Evolutionary conservation across 768 basidiomycete genomes (phyloP), one percentile per base, ranked within the genome.

Genomic region (Hysterangium stoloniferum): DNA sequence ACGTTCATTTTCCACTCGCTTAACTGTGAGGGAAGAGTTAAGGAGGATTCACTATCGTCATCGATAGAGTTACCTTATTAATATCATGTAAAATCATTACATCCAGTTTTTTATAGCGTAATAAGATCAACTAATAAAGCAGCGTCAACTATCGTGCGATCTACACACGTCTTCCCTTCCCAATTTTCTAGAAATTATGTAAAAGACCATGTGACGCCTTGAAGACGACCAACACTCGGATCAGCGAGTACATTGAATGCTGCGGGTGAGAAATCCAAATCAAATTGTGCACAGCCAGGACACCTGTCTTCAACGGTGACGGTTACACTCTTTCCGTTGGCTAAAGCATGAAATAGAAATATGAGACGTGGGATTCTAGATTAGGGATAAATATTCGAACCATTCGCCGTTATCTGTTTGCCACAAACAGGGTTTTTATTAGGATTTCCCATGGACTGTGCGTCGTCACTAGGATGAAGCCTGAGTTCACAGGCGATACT

Each of bases 141-240:
- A n/a, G n/a, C n/a, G n/a, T n/a, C n/a, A n/a, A n/a, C n/a, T n/a
- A n/a, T n/a, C n/a, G n/a, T n/a, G n/a, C n/a, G n/a, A n/a, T n/a
- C n/a, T n/a, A n/a, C n/a, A n/a, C n/a, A n/a, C n/a, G n/a, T n/a
- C n/a, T n/a, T n/a, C n/a, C n/a, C n/a, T n/a, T n/a, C n/a, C n/a
- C n/a, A n/a, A n/a, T n/a, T n/a, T n/a, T n/a, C n/a, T n/a, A n/a
- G n/a, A n/a, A n/a, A n/a, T n/a, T n/a, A n/a, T n/a, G n/a, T n/a
- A n/a, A n/a, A n/a, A n/a, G n/a, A n/a, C 64, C 64, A 65, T 42
- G 53, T 60, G 20, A 62, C 57, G 20, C 59, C 58, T 42, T 50
- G 41, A 25, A 65, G 45, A 34, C 64, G 56, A 32, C 64, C 64
- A n/a, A 57, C 56, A 34, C 37, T 33, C 35, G 48, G 50, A 36